Evolutionary conservation across 139 green algal species (phyloP), one percentile per base, ranked within the genome.

Genomic region (Nannochloris sp.): DNA sequence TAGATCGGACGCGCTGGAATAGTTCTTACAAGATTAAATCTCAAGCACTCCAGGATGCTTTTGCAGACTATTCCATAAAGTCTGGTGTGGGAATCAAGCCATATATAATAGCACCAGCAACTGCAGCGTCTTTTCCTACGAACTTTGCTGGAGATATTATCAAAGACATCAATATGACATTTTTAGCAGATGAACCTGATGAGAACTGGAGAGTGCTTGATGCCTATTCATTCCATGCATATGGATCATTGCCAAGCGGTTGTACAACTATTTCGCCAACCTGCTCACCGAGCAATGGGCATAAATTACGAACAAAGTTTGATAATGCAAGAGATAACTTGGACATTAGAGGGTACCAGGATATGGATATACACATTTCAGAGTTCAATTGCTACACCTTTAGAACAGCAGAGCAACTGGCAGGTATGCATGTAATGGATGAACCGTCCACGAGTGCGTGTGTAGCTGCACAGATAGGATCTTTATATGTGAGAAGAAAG

Each of bases 41-140:
- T 31, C 18, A 27, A 16, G 57, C 57, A n/a, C 19, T 64, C 19
- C 57, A 64, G 10, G 50, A 58, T 58, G 50, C 50, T 34, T 58
- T 58, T 27, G 21, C 19, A 34, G 50, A 58, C 25, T 23, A 58
- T 34, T 29, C 21, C 25, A 15, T 15, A 58, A 58, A 21, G 19
- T 29, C 19, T 25, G 21, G 21, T 8, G 11, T n/a, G 12, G 21
- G 6, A 8, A 18, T 40, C 14, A 10, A 9, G 18, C 50, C 23
- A 9, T 18, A 58, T 9, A 37, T 58, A 15, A 58, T 58, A 29
- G 50, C 21, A 58, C 50, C 50, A 19, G n/a, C 50, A 9, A 58
- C 50, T 15, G 23, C 50, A 19, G 21, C 12, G 2, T 25, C 19
- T 23, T 58, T 19, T 19, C 19, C 12, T 37, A 58, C 7, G 0